Base-by-base conservation (phyloP, 2,329 filamentous ascomycete species). In the Periconia sp. region DNA sequence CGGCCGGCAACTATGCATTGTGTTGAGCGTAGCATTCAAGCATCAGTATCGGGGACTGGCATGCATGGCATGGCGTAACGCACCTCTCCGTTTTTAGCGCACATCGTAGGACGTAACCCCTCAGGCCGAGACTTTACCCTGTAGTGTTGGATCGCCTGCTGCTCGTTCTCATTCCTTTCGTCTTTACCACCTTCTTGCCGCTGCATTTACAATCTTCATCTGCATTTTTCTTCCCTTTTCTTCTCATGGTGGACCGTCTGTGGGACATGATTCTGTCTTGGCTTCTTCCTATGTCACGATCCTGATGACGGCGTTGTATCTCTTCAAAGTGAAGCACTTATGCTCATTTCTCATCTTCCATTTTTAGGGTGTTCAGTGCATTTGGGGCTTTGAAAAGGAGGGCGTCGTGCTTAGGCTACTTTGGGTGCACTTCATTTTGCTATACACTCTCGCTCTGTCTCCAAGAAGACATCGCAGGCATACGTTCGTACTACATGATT, bases 21-120 rank as follows among this genome's bases (percentile, higher is more conserved):
- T 54, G 49, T 62, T 55, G 53, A 64, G 62, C 56, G 60, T 58
- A 63, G 57, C 57, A 61, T 62, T 40, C 52, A 55, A 56, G 54
- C 59, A 64, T 65, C 52, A 62, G 55, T 47, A 48, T 52, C 54
- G 42, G 43, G 41, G 49, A 49, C 49, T 47, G 49, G 54, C 58
- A 59, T 61, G 47, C 53, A 52, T 45, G 50, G 49, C 55, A 30
- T 49, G 47, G 44, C 45, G 56, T 57, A 52, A 40, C 45, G 45
- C 52, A 56, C 15, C 46, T 56, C 52, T 45, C 41, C 20, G 14
- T 52, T 54, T n/a, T 53, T 40, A 50, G 52, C 55, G 42, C 45
- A 42, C 48, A 19, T 45, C 41, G 45, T 45, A 45, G 49, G 53
- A 43, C 51, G 47, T 55, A 45, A 52, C 27, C 10, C 7, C 42